Base-by-base conservation (phyloP, 106 monocot species). In the Dactylorhiza incarnata region DNA sequence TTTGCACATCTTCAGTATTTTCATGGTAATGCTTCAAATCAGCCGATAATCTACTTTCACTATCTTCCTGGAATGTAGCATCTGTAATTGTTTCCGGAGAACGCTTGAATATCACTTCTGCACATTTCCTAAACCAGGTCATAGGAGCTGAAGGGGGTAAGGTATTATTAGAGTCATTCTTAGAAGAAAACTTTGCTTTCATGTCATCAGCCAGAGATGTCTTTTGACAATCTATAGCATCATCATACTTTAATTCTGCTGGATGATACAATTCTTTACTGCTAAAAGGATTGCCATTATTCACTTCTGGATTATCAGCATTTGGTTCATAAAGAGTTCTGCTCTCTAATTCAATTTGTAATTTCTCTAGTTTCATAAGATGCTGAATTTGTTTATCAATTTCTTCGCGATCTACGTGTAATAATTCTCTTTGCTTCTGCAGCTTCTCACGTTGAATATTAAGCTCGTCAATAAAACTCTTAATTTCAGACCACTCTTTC, bases 401-500 rank as follows among this genome's bases (percentile, higher is more conserved):
- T 73, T 87, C 87, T 81, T 87, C 83, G 76, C 89, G 84, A 71
- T 94, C 97, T 10, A 71, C 73, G 71, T 81, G 84, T 48, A 97
- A 76, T 58, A 91, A 73, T 67, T 97, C 87, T 62, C 97, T 94
- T 65, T 97, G 97, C 78, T 87, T 86, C 81, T 91, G 88, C 56
- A 94, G 78, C 82, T 97, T 97, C 75, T 94, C 87, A 23, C 93
- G 66, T 77, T 94, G 97, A n/a, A 77, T 49, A 74, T 87, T 80
- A 29, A 97, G 87, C 26, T 69, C 78, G 48, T 97, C 87, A 81
- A 93, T 81, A 19, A 81, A 88, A 49, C 17, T 75, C 37, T 91
- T 87, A 72, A 94, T 97, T 49, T 94, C 97, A 78, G 81, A 79
- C 83, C 87, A 87, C 81, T 97, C 97, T 74, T 24, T 86, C 77